Conservation (phyloP, 805 yeast genomes). For the Pichia sporocuriosa region DNA sequence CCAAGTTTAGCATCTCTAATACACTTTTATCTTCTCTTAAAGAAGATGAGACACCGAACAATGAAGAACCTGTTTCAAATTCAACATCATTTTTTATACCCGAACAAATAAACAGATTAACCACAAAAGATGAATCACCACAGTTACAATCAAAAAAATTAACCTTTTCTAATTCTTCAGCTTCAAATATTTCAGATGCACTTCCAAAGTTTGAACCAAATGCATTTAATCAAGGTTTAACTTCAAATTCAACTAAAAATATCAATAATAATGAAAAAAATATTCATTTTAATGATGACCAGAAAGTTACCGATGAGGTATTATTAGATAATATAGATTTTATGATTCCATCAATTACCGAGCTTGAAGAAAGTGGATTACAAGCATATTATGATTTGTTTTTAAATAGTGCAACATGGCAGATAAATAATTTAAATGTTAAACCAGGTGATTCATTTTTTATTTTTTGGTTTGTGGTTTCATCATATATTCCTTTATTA, state of each 20-base stretch:
- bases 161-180: too few species aligned
- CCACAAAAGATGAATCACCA: too few species aligned
- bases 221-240: too few species aligned
- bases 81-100: too few species aligned
- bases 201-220: too few species aligned
- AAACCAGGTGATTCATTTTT: slow-evolving; percentile 30
- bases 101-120: too few species aligned
- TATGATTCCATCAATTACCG: slow-evolving; percentile 8
- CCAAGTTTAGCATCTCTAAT: slow-evolving; percentile 1
- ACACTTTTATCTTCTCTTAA: background rate
- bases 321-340: too few species aligned
- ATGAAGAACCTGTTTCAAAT: too few species aligned
- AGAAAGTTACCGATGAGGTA: too few species aligned
- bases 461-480: slow-evolving; percentile 52
- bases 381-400: slow-evolving; percentile 22
- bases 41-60: background rate
- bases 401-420: slow-evolving; percentile 26
- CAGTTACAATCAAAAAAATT: too few species aligned
- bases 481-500: slow-evolving; percentile 65
- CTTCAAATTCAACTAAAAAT: too few species aligned
- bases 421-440: slow-evolving; percentile 24
- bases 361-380: slow-evolving; percentile 14
- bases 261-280: background rate
- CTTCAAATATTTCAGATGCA: background rate
- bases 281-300: background rate